Percentiles rank a stretch among this genome's conserved stretches.
phyloP scores from a whole-genome alignment of 495 filamentous ascomycete genomes.

The Extremus antarcticus region DNA sequence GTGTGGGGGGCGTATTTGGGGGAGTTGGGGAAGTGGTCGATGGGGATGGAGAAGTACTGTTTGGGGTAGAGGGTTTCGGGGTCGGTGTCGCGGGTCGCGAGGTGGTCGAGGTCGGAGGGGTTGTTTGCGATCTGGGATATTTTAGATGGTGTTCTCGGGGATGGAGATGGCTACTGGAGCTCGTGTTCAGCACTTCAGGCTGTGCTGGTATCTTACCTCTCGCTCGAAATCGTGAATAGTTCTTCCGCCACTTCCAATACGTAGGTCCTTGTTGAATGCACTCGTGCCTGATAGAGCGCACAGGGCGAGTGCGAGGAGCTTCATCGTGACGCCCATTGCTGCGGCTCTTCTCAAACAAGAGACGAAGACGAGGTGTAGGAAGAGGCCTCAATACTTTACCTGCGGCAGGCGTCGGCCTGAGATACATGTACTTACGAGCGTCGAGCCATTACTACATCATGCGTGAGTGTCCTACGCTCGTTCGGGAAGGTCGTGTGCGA shows the following conservation, averaged over 20 bases:
- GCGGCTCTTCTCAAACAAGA: neutral
- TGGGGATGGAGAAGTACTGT: constrained; percentile 53
- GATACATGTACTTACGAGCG: no score
- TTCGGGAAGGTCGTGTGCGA: neutral
- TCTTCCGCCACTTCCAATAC: neutral
- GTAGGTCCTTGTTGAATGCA: neutral
- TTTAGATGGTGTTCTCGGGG: no score
- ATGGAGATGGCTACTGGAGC: no score
- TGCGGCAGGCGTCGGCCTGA: no score
- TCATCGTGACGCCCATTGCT: neutral
- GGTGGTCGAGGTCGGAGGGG: neutral
- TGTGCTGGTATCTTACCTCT: no score
- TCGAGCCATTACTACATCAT: neutral
- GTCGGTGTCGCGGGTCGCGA: constrained; percentile 25
- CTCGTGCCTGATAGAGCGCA: neutral
- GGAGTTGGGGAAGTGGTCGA: constrained; percentile 69
- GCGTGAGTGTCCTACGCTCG: neutral
- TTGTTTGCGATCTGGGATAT: no score
- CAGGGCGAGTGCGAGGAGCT: neutral
- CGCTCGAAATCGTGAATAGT: constrained; percentile 1
- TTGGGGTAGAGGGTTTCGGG: constrained; percentile 40
- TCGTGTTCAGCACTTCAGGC: no score
- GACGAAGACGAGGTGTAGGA: no score
- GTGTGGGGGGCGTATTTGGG: constrained; percentile 57
- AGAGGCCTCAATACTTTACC: no score